Evolutionary conservation across 495 filamentous ascomycete species (phyloP).

Genomic region (Amphirosellinia nigrospora): DNA sequence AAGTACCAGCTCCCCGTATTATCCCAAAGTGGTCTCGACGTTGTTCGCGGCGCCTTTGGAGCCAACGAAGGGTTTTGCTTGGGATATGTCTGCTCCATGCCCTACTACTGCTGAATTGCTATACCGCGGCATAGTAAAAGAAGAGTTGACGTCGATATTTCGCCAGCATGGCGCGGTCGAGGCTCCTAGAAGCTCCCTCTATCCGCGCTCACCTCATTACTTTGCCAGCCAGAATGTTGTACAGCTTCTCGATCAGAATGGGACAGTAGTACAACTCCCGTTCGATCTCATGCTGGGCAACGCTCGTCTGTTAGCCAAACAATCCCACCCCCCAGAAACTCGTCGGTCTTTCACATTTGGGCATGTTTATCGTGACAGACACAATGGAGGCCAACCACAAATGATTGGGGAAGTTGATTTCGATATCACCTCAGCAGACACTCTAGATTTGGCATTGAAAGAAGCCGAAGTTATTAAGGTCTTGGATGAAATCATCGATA

Average conservation of each 20-base stretch:
- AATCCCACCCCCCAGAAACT: slow-evolving; percentile 60
- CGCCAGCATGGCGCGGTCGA: slow-evolving; percentile 92
- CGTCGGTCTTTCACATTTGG: slow-evolving; percentile 89
- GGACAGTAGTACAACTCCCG: slow-evolving; percentile 85
- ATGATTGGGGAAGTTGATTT: slow-evolving; percentile 92
- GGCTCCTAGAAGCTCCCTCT: slow-evolving; percentile 70
- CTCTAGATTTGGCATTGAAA: slow-evolving; percentile 82
- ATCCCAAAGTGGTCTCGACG: slow-evolving; percentile 82
- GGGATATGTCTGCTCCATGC: slow-evolving; percentile 71
- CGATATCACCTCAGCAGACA: slow-evolving; percentile 84
- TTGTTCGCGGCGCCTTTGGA: slow-evolving; percentile 75
- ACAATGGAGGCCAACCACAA: slow-evolving; percentile 76
- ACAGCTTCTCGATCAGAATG: slow-evolving; percentile 79
- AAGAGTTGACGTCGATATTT: slow-evolving; percentile 78
- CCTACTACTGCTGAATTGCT: slow-evolving; percentile 66
- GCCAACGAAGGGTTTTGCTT: slow-evolving; percentile 83
- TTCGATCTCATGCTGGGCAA: slow-evolving; percentile 91
- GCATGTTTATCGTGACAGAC: slow-evolving; percentile 80
- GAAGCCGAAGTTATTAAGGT: slow-evolving; percentile 97
- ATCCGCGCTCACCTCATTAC: slow-evolving; percentile 84
- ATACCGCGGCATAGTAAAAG: slow-evolving; percentile 75
- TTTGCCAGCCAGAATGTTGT: slow-evolving; percentile 66
- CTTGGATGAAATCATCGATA: slow-evolving; percentile 84
- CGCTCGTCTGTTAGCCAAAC: slow-evolving; percentile 80
- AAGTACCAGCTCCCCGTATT: slow-evolving; percentile 84